Base-by-base conservation (phyloP, 305 asterid species). In the Solanum hybrid region DNA sequence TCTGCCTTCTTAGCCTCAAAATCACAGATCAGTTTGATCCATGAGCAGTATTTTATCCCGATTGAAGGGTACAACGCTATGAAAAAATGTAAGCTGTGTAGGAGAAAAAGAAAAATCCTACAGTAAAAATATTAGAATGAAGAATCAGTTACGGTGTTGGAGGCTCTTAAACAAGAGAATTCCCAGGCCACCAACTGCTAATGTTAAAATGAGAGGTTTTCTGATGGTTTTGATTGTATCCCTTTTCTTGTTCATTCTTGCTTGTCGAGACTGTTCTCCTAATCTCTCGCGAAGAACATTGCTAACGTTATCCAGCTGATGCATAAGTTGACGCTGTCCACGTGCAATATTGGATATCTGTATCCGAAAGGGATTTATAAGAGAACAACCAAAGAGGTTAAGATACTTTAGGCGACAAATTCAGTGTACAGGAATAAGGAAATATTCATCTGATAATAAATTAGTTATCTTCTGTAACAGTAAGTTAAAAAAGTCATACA, bases 281-380 rank as follows among this genome's bases (percentile, higher is more conserved):
- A 88, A 67, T 46, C 89, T 79, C 76, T 92, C 92, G 0, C 91
- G 92, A 12, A 94, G 86, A 91, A 90, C 89, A 46, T 73, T 94
- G 91, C 87, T 90, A 29, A 93, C 86, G 18, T 90, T 93, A 71
- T 92, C 93, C 87, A 90, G 83, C 93, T 95, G 99, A 86, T 95
- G 97, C 94, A 97, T 93, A 77, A 95, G 92, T 93, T 98, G 99
- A 81, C 97, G 96, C 57, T 98, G 99, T 16, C 98, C 94, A 10
- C 98, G 95, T 31, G 94, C 91, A 85, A 98, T 90, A 84, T 88
- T 94, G 42, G 97, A 92, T 89, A 98, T 90, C 99, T 98, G 96
- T 88, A 11, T 42, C 42, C 35, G 37, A 12, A 89, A 37, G 57
- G 87, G 28, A 35, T 28, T 28, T 83, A 26, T 82, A 42, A 42